Conservation (phyloP, 1,139 yeast species). For the Kodamaea derodonti region DNA sequence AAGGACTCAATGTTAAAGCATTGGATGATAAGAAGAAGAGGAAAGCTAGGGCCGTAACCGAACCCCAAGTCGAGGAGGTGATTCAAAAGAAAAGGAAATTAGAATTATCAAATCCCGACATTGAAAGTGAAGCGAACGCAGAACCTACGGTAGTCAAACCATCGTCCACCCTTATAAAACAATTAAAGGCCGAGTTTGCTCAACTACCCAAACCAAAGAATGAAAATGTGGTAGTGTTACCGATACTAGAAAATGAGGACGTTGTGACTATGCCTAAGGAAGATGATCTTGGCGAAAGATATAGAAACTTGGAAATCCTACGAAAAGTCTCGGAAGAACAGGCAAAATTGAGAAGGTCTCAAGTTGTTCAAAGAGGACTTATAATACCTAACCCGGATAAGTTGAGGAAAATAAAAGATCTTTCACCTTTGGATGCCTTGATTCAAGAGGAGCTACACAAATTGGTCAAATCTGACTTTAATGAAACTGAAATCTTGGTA, state of each 20-base stretch:
- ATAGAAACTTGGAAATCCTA: slow-evolving; percentile 23
- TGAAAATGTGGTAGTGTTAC: slow-evolving; percentile 20
- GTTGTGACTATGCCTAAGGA: slow-evolving; percentile 10
- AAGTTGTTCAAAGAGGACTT: slow-evolving; percentile 47
- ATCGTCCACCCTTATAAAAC: slow-evolving; percentile 7
- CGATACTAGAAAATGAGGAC: slow-evolving; percentile 24
- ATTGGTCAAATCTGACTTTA: slow-evolving; percentile 48
- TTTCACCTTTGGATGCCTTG: slow-evolving; percentile 8
- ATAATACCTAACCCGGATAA: slow-evolving; percentile 41
- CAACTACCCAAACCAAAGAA: slow-evolving; percentile 30
- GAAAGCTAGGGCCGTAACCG: neutral
- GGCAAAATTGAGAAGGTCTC: slow-evolving; percentile 39
- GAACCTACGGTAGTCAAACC: neutral
- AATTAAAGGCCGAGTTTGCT: slow-evolving; percentile 17
- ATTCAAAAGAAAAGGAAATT: slow-evolving; percentile 49
- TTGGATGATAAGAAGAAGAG: slow-evolving; percentile 29
- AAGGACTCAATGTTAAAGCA: slow-evolving; percentile 47
- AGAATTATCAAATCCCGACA: slow-evolving; percentile 38
- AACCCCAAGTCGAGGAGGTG: neutral
- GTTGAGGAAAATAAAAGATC: slow-evolving; percentile 8
- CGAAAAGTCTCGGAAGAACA: slow-evolving; percentile 26
- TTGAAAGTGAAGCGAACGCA: neutral
- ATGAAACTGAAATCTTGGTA: slow-evolving; percentile 26
- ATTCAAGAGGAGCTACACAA: slow-evolving; percentile 34
- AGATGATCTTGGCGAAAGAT: slow-evolving; percentile 20